A percentile compares a stretch with the other conserved stretches of the same genome.
Evolutionary conservation across 208 protist species (phyloP).

Genomic region (Trypanosoma boissoni): DNA sequence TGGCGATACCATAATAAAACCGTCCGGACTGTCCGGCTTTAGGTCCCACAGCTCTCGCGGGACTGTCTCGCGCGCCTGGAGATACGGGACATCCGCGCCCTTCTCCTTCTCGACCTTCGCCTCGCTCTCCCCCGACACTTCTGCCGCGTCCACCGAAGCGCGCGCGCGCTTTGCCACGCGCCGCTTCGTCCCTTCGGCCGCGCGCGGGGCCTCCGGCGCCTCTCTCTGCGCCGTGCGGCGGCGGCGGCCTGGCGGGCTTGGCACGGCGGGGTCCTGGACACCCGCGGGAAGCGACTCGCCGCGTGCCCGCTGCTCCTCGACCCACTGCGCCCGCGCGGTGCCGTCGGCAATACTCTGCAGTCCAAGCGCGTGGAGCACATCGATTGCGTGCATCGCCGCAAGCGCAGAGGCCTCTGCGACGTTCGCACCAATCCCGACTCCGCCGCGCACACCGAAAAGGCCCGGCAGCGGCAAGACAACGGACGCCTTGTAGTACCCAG

Average conservation of each 20-base stretch:
- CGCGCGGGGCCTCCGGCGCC: background rate
- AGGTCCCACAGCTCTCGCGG: slow-evolving; percentile 53
- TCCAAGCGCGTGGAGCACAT: slow-evolving; percentile 63
- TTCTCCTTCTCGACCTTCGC: slow-evolving; percentile 1
- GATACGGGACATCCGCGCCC: no score
- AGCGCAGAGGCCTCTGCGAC: slow-evolving; percentile 51
- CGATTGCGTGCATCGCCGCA: slow-evolving; percentile 84
- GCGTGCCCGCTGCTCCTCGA: background rate
- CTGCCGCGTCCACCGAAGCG: background rate
- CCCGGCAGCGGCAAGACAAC: slow-evolving; percentile 74
- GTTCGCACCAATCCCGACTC: slow-evolving; percentile 64
- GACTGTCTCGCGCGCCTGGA: slow-evolving; percentile 28
- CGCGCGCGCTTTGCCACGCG: slow-evolving; percentile 24
- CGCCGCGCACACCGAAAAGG: slow-evolving; percentile 75
- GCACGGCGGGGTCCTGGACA: slow-evolving; percentile 11
- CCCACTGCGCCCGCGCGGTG: slow-evolving; percentile 13
- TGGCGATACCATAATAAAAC: slow-evolving; percentile 66
- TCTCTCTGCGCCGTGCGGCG: slow-evolving; percentile 7
- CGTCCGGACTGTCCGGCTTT: slow-evolving; percentile 57
- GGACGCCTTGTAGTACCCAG: slow-evolving; percentile 51
- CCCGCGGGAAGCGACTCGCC: slow-evolving; percentile 9
- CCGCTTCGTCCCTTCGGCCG: slow-evolving; percentile 6
- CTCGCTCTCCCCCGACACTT: background rate
- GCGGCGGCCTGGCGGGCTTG: slow-evolving; percentile 43
- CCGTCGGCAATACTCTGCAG: slow-evolving; percentile 15